Percentiles rank a stretch among this genome's conserved stretches.
Evolutionary conservation across 345 rosid species (phyloP).

Genomic region (Hevea brasiliensis): DNA sequence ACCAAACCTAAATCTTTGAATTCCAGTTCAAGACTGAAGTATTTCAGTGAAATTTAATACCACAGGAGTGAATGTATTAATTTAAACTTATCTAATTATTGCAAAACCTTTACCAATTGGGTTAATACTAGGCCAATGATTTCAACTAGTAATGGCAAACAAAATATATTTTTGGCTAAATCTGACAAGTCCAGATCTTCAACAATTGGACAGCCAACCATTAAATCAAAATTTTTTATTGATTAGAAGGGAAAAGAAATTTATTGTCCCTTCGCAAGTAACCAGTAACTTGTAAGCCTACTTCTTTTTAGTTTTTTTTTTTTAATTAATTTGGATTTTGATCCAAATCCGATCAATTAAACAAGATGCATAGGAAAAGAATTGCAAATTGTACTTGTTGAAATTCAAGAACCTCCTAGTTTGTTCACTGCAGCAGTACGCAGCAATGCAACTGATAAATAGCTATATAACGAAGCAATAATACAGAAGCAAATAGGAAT

Average conservation of each 20-base stretch:
- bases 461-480: not conserved
- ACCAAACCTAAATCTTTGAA: not conserved
- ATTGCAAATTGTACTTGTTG: too few species aligned
- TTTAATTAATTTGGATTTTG: not conserved
- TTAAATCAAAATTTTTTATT: too few species aligned
- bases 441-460: not conserved
- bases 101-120: not conserved
- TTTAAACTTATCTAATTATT: not conserved
- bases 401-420: too few species aligned
- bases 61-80: not conserved
- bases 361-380: not conserved
- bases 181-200: not conserved
- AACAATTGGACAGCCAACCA: not conserved
- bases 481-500: not conserved
- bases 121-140: not conserved
- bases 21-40: not conserved
- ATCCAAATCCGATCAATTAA: not conserved
- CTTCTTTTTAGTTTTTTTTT: too few species aligned
- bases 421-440: not conserved
- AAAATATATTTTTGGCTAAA: not conserved
- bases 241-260: not conserved
- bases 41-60: not conserved
- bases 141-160: constrained; percentile 4
- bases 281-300: not conserved
- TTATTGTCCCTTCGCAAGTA: not conserved